Conservation (phyloP, 495 filamentous ascomycete species). For the Pseudoneurospora amorphoporcata region DNA sequence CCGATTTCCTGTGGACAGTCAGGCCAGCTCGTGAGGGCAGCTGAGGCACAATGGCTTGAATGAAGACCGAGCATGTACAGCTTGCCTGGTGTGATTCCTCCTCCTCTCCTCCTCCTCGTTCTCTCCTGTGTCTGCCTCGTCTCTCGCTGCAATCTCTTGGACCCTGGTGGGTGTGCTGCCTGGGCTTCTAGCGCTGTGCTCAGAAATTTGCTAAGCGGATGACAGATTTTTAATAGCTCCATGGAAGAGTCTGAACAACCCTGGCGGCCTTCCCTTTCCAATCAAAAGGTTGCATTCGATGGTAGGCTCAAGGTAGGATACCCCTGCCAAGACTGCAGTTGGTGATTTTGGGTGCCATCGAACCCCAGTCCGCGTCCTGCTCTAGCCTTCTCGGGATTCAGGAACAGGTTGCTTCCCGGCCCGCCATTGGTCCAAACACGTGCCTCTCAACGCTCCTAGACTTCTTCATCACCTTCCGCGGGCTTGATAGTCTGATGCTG, state of each 20-base stretch:
- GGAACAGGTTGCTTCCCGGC: not conserved
- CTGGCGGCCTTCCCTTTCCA: not conserved
- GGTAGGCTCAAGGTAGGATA: not conserved
- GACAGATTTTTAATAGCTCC: not conserved
- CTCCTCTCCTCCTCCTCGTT: not conserved
- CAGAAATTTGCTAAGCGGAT: not conserved
- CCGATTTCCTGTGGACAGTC: not conserved
- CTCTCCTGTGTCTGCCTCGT: not conserved
- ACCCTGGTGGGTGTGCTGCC: not conserved
- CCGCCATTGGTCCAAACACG: not conserved
- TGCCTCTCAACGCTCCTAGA: not conserved
- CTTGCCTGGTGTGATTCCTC: not conserved
- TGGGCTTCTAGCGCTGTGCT: not conserved
- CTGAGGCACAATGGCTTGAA: not conserved
- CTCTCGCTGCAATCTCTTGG: not conserved
- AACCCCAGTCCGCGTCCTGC: not conserved
- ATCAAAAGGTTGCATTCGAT: not conserved
- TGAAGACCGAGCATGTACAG: not conserved
- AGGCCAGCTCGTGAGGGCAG: not conserved
- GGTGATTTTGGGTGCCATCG: not conserved
- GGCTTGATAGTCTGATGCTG: not conserved
- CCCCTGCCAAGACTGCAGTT: not conserved
- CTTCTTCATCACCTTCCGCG: not conserved
- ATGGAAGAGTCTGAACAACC: not conserved
- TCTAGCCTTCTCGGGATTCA: not conserved